Conservation (phyloP, 1,284 basidiomycete genomes). For the Porodaedalea pini region DNA sequence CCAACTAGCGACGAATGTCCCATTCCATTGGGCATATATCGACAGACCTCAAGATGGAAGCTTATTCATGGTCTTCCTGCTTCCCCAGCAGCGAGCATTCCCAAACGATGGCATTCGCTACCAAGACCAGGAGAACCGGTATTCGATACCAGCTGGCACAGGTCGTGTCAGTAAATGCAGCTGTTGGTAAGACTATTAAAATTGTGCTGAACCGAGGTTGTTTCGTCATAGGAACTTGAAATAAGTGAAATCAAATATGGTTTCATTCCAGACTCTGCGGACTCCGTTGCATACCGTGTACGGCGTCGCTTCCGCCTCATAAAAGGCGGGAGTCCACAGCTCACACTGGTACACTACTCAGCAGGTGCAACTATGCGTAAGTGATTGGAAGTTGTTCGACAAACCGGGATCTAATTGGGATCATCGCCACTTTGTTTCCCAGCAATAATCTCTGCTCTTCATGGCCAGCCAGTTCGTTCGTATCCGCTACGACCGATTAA, state of each 20-base stretch:
- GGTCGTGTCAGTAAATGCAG: slow-evolving; percentile 44
- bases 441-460: slow-evolving; percentile 55
- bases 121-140: slow-evolving; percentile 63
- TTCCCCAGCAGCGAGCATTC: slow-evolving; percentile 51
- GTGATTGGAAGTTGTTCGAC: slow-evolving; percentile 30
- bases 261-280: slow-evolving; percentile 62
- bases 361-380: slow-evolving; percentile 57
- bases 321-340: slow-evolving; percentile 65
- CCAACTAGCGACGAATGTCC: slow-evolving; percentile 48
- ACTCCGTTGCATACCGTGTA: slow-evolving; percentile 57
- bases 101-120: slow-evolving; percentile 71
- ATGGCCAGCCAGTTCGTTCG: slow-evolving; percentile 56
- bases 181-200: neutral
- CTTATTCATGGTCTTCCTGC: slow-evolving; percentile 51
- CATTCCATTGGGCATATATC: slow-evolving; percentile 67
- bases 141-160: slow-evolving; percentile 43
- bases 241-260: slow-evolving; percentile 67
- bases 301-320: slow-evolving; percentile 64
- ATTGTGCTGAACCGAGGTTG: neutral
- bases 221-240: slow-evolving; percentile 59
- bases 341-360: slow-evolving; percentile 70
- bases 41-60: slow-evolving; percentile 72
- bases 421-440: slow-evolving; percentile 12
- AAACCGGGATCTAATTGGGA: slow-evolving; percentile 7
- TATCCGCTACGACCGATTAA: slow-evolving; percentile 65